Evolutionary conservation across 2,329 filamentous ascomycete species (phyloP), one percentile per base, ranked within the genome.

Genomic region (Fusarium staphyleae): DNA sequence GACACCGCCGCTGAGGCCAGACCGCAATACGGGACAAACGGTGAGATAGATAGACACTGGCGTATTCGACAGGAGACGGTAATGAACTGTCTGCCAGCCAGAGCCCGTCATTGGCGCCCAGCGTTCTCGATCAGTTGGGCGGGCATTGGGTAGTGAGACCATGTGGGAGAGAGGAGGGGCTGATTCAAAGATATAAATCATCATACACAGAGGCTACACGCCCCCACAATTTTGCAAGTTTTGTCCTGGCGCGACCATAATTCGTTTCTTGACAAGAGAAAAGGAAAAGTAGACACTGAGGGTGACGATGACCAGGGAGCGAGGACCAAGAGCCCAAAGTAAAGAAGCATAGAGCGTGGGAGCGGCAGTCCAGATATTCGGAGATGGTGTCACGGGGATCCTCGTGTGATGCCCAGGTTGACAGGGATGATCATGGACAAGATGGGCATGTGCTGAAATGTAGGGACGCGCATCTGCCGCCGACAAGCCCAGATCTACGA

Each of bases 391-490:
- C 44, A 52, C 33, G 44, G 41, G 41, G 35, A 33, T 26, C 26
- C 48, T 49, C 57, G 45, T 57, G 57, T 58, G 53, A 61, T 61
- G 41, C 32, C 32, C 37, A 34, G 43, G 44, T 14, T 47, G 26
- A 30, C 30, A 47, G 14, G 53, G 53, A 50, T 54, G 57, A 62
- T 61, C 57, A 37, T 18, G 46, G 12, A 8, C n/a, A n/a, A 36
- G 35, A 57, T 50, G 52, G 46, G 40, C 55, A 60, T 49, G 44
- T 47, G 50, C 58, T 51, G 39, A 39, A 39, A 61, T 48, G 49
- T 58, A 61, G 45, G 48, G 47, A 66, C 62, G 63, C 63, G 58
- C 63, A 66, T 66, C 63, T 66, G 58, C 58, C 63, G 63, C 61
- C 50, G 40, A 52, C 34, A 56, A 58, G 51, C 34, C 42, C 50